Evolutionary conservation across 768 basidiomycete genomes (phyloP).

Genomic region (Lactifluus pinguis): DNA sequence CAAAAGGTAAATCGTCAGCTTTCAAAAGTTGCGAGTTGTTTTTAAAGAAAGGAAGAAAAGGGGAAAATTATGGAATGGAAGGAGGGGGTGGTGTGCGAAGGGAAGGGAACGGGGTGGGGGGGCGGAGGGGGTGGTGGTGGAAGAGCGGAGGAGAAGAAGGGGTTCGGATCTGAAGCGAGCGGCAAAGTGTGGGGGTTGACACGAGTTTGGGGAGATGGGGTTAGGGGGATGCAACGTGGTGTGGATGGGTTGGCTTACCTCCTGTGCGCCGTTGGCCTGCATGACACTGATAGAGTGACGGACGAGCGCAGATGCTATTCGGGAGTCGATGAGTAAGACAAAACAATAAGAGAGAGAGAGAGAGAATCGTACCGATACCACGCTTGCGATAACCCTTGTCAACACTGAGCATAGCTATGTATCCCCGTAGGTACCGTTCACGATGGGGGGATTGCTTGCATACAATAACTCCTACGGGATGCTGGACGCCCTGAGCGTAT

Average conservation of each 20-base stretch:
- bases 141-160: constrained; percentile 32
- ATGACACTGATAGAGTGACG: constrained; percentile 76
- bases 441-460: constrained; percentile 94
- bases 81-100: not conserved
- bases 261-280: constrained; percentile 73
- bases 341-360: not conserved
- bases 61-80: not conserved
- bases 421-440: constrained; percentile 72
- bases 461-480: constrained; percentile 85
- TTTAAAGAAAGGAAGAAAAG: not conserved
- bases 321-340: not conserved
- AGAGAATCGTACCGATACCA: constrained; percentile 80
- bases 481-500: constrained; percentile 6
- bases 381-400: constrained; percentile 83
- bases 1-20: not conserved
- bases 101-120: constrained; percentile 16
- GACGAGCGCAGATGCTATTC: constrained; percentile 46
- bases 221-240: constrained; percentile 17
- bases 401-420: constrained; percentile 97
- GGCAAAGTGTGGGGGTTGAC: not conserved
- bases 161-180: not conserved
- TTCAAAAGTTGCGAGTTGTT: not conserved
- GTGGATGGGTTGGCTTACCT: constrained; percentile 42
- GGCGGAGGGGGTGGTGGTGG: constrained; percentile 30
- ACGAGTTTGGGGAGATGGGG: constrained; percentile 1